Base-by-base conservation (phyloP, 371 early-diverging fungal genomes). In the Mucor piriformis region DNA sequence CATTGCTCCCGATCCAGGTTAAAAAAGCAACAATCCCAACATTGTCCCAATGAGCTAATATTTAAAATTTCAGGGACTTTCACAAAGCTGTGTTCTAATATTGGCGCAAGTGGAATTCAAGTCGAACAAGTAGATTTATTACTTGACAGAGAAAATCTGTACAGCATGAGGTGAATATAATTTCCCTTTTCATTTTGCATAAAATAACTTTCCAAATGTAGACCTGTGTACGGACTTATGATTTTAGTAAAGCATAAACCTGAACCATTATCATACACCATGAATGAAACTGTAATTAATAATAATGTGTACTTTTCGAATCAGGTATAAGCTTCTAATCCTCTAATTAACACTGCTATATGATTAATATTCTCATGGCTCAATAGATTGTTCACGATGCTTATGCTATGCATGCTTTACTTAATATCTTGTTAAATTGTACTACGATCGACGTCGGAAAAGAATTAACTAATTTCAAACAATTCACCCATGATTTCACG, bases 361-460 rank as follows among this genome's bases (percentile, higher is more conserved):
- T 29, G 24, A 43, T 57, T 29, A 29, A 29, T 29, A 29, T 29
- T 29, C 29, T 29, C 8, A 29, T 29, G 29, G 29, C 29, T 8
- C 29, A 29, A 29, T 49, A 67, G 67, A 33, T 61, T 11, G 46
- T 49, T 33, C 57, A 57, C 48, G 47, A 74, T 33, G 61, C 63
- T 40, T 63, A 63, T 60, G 86, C 42, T 87, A 92, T 76, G 92
- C 94, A 13, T 95, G 95, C 62, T 90, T 88, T 34, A 90, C 92
- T 13, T 88, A 92, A 75, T 20, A 82, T 95, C 25, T 72, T 93
- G 35, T 64, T 95, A 21, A 82, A 81, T 46, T 64, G 60, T 24
- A 52, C 43, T 6, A 29, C 38, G n/a, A 42, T 73, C 23, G 71
- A 78, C 34, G 67, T 74, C 12, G 71, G 73, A 23, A 54, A 48